Percentiles rank a stretch among this genome's conserved stretches.
These are phyloP conservation scores for Clitocybe nebularis DNA, from an alignment of 1,284 basidiomycete species.

Conservation along the genomic window DNA sequence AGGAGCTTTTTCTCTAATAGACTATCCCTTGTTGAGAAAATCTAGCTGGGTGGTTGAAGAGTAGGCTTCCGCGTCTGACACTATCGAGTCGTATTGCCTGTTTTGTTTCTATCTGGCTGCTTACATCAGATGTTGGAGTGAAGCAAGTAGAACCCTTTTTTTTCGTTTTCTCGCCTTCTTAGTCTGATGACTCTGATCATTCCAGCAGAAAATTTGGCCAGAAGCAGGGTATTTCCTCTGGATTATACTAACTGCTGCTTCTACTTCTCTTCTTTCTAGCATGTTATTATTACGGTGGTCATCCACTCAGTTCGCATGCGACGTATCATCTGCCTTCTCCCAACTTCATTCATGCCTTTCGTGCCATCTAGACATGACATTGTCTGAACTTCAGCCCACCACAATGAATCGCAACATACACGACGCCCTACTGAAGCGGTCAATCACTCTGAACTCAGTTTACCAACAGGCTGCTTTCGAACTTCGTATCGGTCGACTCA, in stretches of 20 bases:
- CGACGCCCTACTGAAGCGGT: slow-evolving; percentile 30
- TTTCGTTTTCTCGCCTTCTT: background rate
- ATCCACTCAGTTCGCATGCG: slow-evolving; percentile 39
- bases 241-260: slow-evolving; percentile 37
- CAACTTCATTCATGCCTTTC: slow-evolving; percentile 33
- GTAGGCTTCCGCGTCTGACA: slow-evolving; percentile 42
- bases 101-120: slow-evolving; percentile 44
- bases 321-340: slow-evolving; percentile 33
- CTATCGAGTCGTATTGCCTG: slow-evolving; percentile 43
- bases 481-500: slow-evolving; percentile 41
- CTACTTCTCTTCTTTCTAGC: slow-evolving; percentile 36
- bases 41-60: slow-evolving; percentile 42
- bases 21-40: background rate
- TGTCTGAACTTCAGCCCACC: slow-evolving; percentile 17
- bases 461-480: slow-evolving; percentile 48
- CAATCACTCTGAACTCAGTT: slow-evolving; percentile 37
- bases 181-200: background rate
- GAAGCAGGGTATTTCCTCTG: slow-evolving; percentile 36
- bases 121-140: slow-evolving; percentile 34
- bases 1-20: slow-evolving; percentile 13
- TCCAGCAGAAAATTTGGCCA: slow-evolving; percentile 25
- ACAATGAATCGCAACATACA: slow-evolving; percentile 20
- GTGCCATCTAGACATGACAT: slow-evolving; percentile 27
- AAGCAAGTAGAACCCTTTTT: slow-evolving; percentile 10
- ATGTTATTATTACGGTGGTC: slow-evolving; percentile 39